A percentile compares a stretch with the other conserved stretches of the same genome.
phyloP scores from a whole-genome alignment of 495 filamentous ascomycete genomes.

The Penicillium silybi region DNA sequence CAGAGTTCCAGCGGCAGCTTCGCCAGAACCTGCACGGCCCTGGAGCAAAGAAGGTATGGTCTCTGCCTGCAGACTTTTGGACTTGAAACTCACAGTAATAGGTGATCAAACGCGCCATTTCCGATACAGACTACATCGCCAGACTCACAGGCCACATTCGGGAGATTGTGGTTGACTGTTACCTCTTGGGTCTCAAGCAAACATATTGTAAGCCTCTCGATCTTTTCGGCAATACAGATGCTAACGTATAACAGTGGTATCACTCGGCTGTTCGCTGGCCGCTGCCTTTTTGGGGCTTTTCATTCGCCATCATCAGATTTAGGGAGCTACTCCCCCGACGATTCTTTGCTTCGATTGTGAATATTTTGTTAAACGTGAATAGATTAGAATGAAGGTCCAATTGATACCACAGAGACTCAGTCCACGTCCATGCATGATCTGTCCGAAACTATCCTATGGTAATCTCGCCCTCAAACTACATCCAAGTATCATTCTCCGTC shows the following conservation, averaged over 20 bases:
- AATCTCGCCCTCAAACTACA: not conserved
- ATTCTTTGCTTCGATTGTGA: not conserved
- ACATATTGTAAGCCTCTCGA: conserved; percentile 30
- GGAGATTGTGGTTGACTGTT: conserved; percentile 34
- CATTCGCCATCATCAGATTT: conserved; percentile 29
- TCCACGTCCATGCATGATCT: conserved; percentile 29
- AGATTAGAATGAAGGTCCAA: not conserved
- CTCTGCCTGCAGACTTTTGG: not conserved
- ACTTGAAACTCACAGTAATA: conserved; percentile 9
- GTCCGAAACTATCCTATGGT: not conserved
- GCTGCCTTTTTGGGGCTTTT: conserved; percentile 27
- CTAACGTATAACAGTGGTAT: conserved; percentile 23
- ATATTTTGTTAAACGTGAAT: not conserved
- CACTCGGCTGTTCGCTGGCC: conserved; percentile 24
- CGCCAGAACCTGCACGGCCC: conserved; percentile 24
- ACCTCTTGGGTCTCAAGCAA: conserved; percentile 32
- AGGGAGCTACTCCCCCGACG: not conserved
- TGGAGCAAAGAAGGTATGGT: conserved; percentile 23
- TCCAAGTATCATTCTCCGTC: conserved; percentile 34
- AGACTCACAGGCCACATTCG: conserved; percentile 25
- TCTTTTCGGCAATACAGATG: not conserved
- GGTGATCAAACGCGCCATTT: conserved; percentile 36
- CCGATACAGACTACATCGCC: conserved; percentile 35
- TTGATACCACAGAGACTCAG: no score
- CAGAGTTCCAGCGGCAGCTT: conserved; percentile 31